Conservation (phyloP, 345 rosid species). For the Aurinia saxatilis region DNA sequence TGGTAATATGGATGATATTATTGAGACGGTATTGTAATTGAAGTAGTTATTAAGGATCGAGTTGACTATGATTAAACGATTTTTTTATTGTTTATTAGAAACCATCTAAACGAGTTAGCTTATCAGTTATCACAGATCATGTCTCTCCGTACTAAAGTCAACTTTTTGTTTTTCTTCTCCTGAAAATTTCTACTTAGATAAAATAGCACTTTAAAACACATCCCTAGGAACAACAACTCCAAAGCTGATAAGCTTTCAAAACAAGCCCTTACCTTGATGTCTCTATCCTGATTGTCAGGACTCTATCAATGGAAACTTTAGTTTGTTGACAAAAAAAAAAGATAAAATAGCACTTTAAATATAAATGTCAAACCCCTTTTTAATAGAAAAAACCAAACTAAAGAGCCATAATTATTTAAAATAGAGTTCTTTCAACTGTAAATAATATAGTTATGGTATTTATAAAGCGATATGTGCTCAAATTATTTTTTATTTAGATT, state of each 20-base stretch:
- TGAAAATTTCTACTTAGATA: background rate
- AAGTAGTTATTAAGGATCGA: background rate
- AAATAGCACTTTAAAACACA: too few species aligned
- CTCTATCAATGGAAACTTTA: too few species aligned
- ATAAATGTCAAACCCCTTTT: background rate
- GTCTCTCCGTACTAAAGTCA: background rate
- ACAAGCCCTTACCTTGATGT: too few species aligned
- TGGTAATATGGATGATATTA: too few species aligned
- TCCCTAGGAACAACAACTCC: too few species aligned
- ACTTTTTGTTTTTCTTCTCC: background rate
- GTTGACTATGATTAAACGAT: background rate
- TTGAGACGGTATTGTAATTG: background rate
- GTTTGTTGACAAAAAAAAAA: too few species aligned
- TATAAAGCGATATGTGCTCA: background rate
- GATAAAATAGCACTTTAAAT: background rate
- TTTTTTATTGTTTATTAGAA: too few species aligned
- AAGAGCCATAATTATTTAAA: background rate
- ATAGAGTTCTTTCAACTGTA: background rate
- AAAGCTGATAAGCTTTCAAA: too few species aligned
- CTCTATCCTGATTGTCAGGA: too few species aligned
- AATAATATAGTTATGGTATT: background rate
- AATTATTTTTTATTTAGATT: background rate
- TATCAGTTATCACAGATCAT: background rate
- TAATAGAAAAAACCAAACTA: background rate
- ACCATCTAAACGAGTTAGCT: background rate